phyloP scores from a whole-genome alignment of 441 rosid species.

The Eutrema salsugineum region DNA sequence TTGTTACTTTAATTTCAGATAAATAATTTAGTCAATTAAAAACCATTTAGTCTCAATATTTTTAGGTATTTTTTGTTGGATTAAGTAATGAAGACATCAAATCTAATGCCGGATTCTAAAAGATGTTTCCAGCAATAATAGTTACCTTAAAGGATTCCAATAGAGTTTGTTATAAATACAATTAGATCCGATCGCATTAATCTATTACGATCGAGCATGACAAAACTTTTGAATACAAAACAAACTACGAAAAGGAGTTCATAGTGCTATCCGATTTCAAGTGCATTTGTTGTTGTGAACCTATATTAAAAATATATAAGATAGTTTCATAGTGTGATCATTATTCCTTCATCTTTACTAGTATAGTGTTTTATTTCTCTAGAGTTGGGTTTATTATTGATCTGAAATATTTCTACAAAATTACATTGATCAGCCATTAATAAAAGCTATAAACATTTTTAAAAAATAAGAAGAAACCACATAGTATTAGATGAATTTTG shows the following conservation, averaged over 20 bases:
- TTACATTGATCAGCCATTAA: neutral
- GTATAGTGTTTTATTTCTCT: neutral
- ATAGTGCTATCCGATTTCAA: slow-evolving; percentile 19
- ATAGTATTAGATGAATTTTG: neutral
- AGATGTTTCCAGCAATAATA: neutral
- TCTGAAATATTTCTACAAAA: neutral
- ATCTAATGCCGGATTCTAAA: neutral
- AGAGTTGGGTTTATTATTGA: neutral
- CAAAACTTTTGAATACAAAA: neutral
- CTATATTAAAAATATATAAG: neutral
- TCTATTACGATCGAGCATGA: neutral
- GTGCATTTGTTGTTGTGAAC: slow-evolving; percentile 7
- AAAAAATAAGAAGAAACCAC: neutral
- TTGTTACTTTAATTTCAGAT: neutral
- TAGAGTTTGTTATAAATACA: no score
- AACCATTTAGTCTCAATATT: neutral
- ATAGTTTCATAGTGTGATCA: neutral
- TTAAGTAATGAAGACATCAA: no score
- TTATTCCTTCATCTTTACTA: neutral
- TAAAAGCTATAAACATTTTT: neutral
- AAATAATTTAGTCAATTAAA: no score
- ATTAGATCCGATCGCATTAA: neutral
- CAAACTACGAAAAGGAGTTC: neutral
- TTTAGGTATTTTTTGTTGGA: neutral
- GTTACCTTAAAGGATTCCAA: no score